Base-by-base conservation (phyloP, 2,329 filamentous ascomycete species). In the Chrysoporthe deuterocubensis region DNA sequence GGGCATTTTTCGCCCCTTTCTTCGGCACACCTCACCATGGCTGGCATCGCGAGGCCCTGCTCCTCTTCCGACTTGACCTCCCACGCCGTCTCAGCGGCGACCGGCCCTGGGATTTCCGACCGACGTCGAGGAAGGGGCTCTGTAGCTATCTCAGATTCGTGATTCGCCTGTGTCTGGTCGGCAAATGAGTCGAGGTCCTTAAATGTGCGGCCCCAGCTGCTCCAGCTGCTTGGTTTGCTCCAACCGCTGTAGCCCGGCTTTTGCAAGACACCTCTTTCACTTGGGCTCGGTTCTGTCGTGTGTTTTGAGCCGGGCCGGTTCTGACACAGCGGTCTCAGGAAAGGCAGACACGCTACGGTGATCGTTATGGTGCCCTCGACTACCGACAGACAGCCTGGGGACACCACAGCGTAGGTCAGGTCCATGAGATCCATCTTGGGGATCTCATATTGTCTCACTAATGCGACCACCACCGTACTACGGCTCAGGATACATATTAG, bases 171-270 rank as follows among this genome's bases (percentile, higher is more conserved):
- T 40, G 54, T 57, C 16, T 57, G 32, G 18, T 3, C 34, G 2
- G 16, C 54, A 21, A 57, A 40, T 2, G 54, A 57, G 54, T 57
- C 54, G 7, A 57, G 32, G 4, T 14, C 54, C 54, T 57, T 37
- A 7, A 57, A 57, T 16, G 54, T 40, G 34, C 54, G 54, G 8
- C 54, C 54, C 54, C 54, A 57, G 54, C 34, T 57, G 16, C 32
- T 57, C 54, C 54, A 57, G 16, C 14, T 11, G 54, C 34, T 26
- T 16, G n/a, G 54, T 13, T 18, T 57, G 7, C 54, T 57, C 34
- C 7, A n/a, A 26, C 7, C 32, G 7, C 34, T 6, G 54, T 4
- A 4, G 34, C 32, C 34, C 34, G 21, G 11, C 11, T 6, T 9
- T 3, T 57, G 32, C 16, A 21, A 9, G 34, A 9, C 32, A 16